A percentile compares a stretch with the other conserved stretches of the same genome.
Conservation (phyloP, 2,329 filamentous ascomycete genomes). For the Huntiella abstrusa region DNA sequence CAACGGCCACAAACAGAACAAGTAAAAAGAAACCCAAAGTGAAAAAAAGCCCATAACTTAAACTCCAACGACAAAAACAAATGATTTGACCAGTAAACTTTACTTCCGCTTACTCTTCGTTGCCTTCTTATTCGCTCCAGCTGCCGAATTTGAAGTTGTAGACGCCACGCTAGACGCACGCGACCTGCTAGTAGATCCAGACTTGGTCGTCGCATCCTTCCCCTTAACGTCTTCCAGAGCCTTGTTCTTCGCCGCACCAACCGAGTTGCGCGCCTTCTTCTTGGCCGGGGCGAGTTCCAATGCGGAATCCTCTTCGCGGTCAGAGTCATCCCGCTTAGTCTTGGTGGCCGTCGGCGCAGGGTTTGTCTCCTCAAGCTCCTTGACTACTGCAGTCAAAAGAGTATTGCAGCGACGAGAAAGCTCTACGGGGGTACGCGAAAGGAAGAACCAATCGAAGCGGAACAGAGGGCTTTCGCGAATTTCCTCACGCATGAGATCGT, state of each 20-base stretch:
- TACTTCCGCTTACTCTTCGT: conserved; percentile 34
- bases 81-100: conserved; percentile 5
- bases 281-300: conserved; percentile 69
- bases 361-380: conserved; percentile 61
- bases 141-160: conserved; percentile 33
- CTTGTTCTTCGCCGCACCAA: conserved; percentile 51
- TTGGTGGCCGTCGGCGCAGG: conserved; percentile 23
- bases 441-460: conserved; percentile 98
- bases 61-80: background rate
- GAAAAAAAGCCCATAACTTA: background rate
- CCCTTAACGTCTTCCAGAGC: conserved; percentile 75
- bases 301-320: conserved; percentile 66
- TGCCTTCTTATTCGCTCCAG: conserved; percentile 21
- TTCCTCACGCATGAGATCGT: conserved; percentile 91
- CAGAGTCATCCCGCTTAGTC: conserved; percentile 65
- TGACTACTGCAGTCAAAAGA: conserved; percentile 78
- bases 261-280: conserved; percentile 60
- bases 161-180: conserved; percentile 79
- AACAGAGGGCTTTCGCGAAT: conserved; percentile 89
- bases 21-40: background rate
- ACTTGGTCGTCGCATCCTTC: conserved; percentile 41
- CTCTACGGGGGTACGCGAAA: conserved; percentile 83
- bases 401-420: conserved; percentile 86
- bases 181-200: conserved; percentile 57
- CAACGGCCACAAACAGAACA: background rate